Evolutionary conservation across 441 rosid species (phyloP).

Genomic region (Lepidium campestre): DNA sequence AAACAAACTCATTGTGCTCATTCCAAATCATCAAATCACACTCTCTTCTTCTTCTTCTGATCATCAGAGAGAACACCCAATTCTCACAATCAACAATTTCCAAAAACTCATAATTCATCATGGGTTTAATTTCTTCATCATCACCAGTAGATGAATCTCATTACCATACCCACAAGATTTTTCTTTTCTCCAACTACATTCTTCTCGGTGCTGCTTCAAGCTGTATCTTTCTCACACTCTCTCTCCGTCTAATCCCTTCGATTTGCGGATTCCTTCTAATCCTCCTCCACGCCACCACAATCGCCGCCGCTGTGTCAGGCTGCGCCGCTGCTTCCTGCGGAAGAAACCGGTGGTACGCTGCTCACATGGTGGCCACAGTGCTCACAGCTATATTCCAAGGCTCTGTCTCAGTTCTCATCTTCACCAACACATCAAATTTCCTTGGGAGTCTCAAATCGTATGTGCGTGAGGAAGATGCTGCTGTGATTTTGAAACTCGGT

Average conservation of each 20-base stretch:
- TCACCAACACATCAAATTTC: slow-evolving; percentile 56
- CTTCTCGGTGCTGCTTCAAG: slow-evolving; percentile 87
- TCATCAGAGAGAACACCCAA: background rate
- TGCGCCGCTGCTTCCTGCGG: slow-evolving; percentile 60
- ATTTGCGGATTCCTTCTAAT: slow-evolving; percentile 71
- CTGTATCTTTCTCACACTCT: slow-evolving; percentile 85
- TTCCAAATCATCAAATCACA: background rate
- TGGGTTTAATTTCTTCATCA: slow-evolving; percentile 22
- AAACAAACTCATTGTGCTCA: slow-evolving; percentile 8
- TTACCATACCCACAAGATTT: slow-evolving; percentile 54
- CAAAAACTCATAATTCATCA: background rate
- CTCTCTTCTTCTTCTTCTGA: background rate
- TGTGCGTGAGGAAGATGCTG: slow-evolving; percentile 78
- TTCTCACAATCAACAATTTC: slow-evolving; percentile 3
- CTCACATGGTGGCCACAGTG: slow-evolving; percentile 83
- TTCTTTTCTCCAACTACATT: slow-evolving; percentile 79
- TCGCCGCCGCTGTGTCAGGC: slow-evolving; percentile 71
- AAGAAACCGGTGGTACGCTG: slow-evolving; percentile 57
- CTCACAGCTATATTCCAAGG: slow-evolving; percentile 86
- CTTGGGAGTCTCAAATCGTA: slow-evolving; percentile 61
- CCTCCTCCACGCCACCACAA: slow-evolving; percentile 74
- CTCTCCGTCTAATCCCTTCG: slow-evolving; percentile 82
- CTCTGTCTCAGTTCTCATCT: slow-evolving; percentile 67
- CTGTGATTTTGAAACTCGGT: slow-evolving; percentile 65
- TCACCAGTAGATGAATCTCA: slow-evolving; percentile 29